Evolutionary conservation across 2,329 filamentous ascomycete species (phyloP).

Genomic region (Penicillium glabrum): DNA sequence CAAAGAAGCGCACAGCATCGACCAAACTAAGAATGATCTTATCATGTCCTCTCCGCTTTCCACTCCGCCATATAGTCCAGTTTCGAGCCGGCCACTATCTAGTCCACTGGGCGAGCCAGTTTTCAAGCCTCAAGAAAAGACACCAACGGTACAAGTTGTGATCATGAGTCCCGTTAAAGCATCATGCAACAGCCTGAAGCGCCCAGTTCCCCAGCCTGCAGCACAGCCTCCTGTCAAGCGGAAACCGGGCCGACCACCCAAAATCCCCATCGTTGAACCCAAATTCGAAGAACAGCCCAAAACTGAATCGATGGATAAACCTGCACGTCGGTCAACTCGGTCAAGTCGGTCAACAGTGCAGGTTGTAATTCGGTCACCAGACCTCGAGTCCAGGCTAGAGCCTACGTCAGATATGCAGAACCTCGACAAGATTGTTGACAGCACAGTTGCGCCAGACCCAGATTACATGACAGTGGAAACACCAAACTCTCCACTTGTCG

Average conservation of each 20-base stretch:
- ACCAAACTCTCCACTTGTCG: background rate
- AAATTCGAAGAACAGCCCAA: background rate
- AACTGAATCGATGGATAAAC: background rate
- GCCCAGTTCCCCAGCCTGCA: slow-evolving; percentile 9
- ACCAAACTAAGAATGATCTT: background rate
- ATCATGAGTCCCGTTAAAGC: slow-evolving; percentile 9
- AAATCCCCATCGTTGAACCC: background rate
- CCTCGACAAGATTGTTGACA: background rate
- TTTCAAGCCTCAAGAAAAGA: background rate
- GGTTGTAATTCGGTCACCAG: background rate
- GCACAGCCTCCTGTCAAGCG: slow-evolving; percentile 19
- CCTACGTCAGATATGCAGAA: background rate
- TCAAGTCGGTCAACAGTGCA: too few species aligned
- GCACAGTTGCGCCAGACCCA: background rate
- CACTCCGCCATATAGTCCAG: background rate
- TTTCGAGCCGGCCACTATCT: background rate
- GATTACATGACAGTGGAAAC: background rate
- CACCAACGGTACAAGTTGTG: slow-evolving; percentile 9
- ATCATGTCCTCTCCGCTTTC: background rate
- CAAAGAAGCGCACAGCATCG: background rate
- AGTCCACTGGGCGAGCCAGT: background rate
- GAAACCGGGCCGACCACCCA: slow-evolving; percentile 11
- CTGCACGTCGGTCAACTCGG: background rate
- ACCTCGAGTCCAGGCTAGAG: background rate
- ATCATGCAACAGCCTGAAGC: slow-evolving; percentile 7